These are phyloP conservation scores for Suillus subluteus DNA, from an alignment of 768 basidiomycete species.

Conservation along the genomic window DNA sequence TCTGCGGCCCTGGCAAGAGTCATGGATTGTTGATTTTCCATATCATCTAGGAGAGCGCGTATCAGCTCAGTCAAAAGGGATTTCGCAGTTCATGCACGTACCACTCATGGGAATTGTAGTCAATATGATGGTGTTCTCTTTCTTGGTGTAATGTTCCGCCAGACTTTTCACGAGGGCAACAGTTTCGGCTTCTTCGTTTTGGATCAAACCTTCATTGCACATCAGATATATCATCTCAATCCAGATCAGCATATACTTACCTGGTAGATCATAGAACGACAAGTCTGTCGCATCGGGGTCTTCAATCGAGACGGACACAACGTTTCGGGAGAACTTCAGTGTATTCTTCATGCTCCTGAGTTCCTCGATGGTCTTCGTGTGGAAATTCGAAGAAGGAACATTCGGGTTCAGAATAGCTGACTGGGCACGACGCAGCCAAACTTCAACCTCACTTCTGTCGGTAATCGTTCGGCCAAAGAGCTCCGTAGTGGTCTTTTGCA, in stretches of 20 bases:
- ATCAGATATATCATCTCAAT: neutral
- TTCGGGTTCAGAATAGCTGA: conserved; percentile 56
- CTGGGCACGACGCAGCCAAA: conserved; percentile 61
- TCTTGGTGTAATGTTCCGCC: conserved; percentile 48
- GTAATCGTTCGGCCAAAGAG: conserved; percentile 48
- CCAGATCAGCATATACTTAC: conserved; percentile 19
- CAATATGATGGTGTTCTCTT: conserved; percentile 55
- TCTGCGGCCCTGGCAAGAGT: conserved; percentile 51
- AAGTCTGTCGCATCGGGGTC: conserved; percentile 42
- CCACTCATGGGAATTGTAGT: conserved; percentile 59
- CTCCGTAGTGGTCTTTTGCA: conserved; percentile 26
- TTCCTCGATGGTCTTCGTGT: conserved; percentile 13
- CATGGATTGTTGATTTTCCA: conserved; percentile 60
- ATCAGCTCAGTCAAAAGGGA: neutral
- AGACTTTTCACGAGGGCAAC: conserved; percentile 53
- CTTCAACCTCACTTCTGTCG: conserved; percentile 49
- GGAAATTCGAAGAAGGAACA: conserved; percentile 28
- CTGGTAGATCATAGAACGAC: conserved; percentile 45
- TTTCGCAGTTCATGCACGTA: conserved; percentile 21
- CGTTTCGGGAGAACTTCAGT: conserved; percentile 43
- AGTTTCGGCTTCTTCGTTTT: conserved; percentile 47
- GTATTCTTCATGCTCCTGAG: conserved; percentile 18
- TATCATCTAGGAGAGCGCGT: conserved; percentile 45
- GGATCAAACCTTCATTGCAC: conserved; percentile 45
- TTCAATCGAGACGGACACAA: conserved; percentile 44